Base-by-base conservation (phyloP, 129 eudicot species). In the Tagetes patula region DNA sequence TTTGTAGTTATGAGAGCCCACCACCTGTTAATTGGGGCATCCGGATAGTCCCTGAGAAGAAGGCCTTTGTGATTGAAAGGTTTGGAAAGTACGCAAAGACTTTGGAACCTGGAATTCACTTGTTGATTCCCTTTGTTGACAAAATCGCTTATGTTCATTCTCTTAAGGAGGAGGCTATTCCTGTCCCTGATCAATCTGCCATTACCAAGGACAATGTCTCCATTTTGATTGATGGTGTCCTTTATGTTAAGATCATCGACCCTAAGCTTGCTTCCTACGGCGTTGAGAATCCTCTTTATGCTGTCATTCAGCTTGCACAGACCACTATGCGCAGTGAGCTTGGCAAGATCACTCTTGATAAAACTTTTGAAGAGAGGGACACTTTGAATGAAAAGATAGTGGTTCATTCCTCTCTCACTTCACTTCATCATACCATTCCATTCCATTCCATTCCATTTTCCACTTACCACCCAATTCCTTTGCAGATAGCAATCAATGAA, bases 251-350 rank as follows among this genome's bases (percentile, higher is more conserved):
- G 98, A 85, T 90, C 58, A 82, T 84, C 60, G 97, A 94, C 77
- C 92, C 99, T 4, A 70, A 74, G 66, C 68, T 88, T 82, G 97
- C 97, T 8, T 94, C 99, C 0, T 94, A 94, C 71, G 97, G 99
- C 0, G 96, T 90, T 31, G 92, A 90, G 74, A 88, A 90, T 74
- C 97, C 92, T 4, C 74, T 90, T 9, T 88, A 79, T 82, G 99
- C 97, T 0, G 93, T 94, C 39, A 86, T 85, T 74, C 99, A 90
- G 78, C 92, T 94, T 31, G 97, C 99, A 7, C 99, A 94, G 79
- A 90, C 97, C 27, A 88, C 95, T 46, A 94, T 94, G 99, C 90
- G 97, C n/a, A 94, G 99, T 84, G 97, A 88, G 76, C 88, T 94
- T 56, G 97, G 99, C 69, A 94, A 94, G 75, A 90, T 94, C 76